Base-by-base conservation (phyloP, 306 rosid genomes). In the Begonia peltatifolia region DNA sequence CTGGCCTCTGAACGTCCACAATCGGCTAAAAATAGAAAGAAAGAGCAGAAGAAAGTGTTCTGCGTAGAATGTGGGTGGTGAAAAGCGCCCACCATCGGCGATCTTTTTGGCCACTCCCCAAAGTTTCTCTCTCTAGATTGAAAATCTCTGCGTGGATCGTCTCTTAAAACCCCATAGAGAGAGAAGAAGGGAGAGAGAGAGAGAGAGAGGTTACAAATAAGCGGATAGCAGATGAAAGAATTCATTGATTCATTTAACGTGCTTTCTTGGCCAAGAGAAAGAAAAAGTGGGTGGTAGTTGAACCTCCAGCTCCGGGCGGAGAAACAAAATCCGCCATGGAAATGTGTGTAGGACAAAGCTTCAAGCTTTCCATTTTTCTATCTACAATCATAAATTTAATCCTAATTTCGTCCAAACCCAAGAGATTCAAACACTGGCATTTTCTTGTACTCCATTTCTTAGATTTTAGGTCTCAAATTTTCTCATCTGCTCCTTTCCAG, bases 241-340 rank as follows among this genome's bases (percentile, higher is more conserved):
- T 88, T 75, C 67, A 77, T 73, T 67, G 80, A 75, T 68, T 70
- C 80, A 78, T 77, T 78, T 61, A 77, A 79, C 76, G 65, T 59
- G 76, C 71, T 81, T 78, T 75, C 82, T 75, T 79, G 92, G 86
- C 79, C 74, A 75, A 74, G 77, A 79, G 51, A 66, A 64, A 30
- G 8, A 30, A 6, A 68, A 49, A 66, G 87, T 84, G 54, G 95
- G 87, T 84, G 95, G 93, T 88, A n/a, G 97, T 88, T 88, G 87
- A 84, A 88, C 95, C 81, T 42, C 70, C 78, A 54, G 50, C 41
- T 12, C 36, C 13, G 5, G 23, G 57, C 9, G 59, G 59, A 56
- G 42, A 51, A 67, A 35, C 77, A 57, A 56, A 30, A 30, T 30
- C 38, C 38, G 38, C 38, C 38, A 30, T 30, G 38, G 38, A 30